Percentiles rank a stretch among this genome's conserved stretches.
These are phyloP conservation scores for Phellinidium pouzarii DNA, from an alignment of 1,284 basidiomycete genomes.

Conservation along the genomic window DNA sequence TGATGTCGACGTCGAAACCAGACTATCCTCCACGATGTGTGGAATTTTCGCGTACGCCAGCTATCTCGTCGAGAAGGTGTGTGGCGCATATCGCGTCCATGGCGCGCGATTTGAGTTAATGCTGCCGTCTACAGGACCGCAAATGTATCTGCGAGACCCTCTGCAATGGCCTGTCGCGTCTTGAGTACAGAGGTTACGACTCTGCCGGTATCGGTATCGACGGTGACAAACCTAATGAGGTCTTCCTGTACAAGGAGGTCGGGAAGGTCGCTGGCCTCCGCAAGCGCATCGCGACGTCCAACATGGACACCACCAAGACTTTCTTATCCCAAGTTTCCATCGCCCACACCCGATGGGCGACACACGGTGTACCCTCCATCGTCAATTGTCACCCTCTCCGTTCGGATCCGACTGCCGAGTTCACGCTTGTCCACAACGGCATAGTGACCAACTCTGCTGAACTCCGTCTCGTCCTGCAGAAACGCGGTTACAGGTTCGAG, in stretches of 20 bases:
- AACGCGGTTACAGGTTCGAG: slow-evolving; percentile 92
- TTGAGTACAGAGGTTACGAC: slow-evolving; percentile 99
- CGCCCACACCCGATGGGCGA: slow-evolving; percentile 99
- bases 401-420: slow-evolving; percentile 78
- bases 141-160: slow-evolving; percentile 91
- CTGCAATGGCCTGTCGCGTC: slow-evolving; percentile 85
- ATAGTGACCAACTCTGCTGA: slow-evolving; percentile 96
- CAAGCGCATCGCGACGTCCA: slow-evolving; percentile 81
- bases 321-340: slow-evolving; percentile 91
- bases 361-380: slow-evolving; percentile 89
- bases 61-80: slow-evolving; percentile 90
- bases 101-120: slow-evolving; percentile 18
- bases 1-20: neutral
- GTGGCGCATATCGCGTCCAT: slow-evolving; percentile 23
- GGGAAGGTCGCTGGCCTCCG: slow-evolving; percentile 95
- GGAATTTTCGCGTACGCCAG: slow-evolving; percentile 96
- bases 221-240: slow-evolving; percentile 77
- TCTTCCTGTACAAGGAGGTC: slow-evolving; percentile 95
- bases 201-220: slow-evolving; percentile 95
- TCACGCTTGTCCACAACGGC: slow-evolving; percentile 96
- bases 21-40: slow-evolving; percentile 53
- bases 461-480: slow-evolving; percentile 89
- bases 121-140: slow-evolving; percentile 59
- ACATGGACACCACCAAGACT: slow-evolving; percentile 75
- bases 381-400: slow-evolving; percentile 96